These are phyloP conservation scores for Adansonia grandidieri DNA, from an alignment of 441 rosid species.

Conservation along the genomic window DNA sequence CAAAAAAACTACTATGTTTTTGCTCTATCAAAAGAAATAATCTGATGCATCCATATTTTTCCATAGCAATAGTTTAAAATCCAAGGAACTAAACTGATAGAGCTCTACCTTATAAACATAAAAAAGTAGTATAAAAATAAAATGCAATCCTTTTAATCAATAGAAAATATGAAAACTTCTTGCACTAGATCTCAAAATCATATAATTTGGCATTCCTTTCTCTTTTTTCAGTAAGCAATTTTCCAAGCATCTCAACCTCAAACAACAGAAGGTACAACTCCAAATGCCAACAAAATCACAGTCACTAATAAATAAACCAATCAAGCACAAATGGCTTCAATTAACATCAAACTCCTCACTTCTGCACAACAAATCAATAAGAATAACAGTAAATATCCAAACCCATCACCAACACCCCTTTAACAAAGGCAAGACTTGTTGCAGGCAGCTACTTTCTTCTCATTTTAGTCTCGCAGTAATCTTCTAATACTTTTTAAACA, in stretches of 20 bases:
- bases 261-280: neutral
- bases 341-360: constrained; percentile 1
- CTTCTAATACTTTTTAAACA: neutral
- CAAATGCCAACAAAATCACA: constrained; percentile 10
- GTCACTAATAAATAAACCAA: neutral
- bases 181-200: neutral
- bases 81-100: neutral
- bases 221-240: neutral
- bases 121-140: neutral
- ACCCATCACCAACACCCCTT: neutral
- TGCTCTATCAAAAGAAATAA: neutral
- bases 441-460: constrained; percentile 1
- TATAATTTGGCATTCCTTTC: neutral
- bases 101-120: neutral
- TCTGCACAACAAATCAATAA: neutral
- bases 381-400: neutral
- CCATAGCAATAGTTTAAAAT: constrained; percentile 8
- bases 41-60: neutral
- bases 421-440: neutral
- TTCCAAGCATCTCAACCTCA: neutral
- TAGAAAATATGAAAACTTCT: neutral
- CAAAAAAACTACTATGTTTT: too few relatives aligned
- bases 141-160: neutral
- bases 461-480: neutral
- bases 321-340: neutral